A percentile compares a stretch with the other conserved stretches of the same genome.
Conservation (phyloP, 1,284 basidiomycete genomes). For the Psilocybe mexicana region DNA sequence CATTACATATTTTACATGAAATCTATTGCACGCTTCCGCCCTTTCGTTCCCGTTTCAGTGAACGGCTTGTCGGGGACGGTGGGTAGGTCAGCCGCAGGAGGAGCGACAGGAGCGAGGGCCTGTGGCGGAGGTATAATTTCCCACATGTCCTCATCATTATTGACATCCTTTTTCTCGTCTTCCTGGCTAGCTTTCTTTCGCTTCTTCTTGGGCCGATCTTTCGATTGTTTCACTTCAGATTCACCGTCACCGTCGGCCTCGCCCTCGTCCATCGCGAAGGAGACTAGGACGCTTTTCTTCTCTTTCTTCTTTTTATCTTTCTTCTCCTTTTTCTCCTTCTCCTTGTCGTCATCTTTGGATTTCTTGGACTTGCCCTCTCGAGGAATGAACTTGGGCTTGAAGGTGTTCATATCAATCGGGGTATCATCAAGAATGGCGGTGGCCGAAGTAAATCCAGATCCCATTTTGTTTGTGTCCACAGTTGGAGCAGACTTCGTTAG, state of each 20-base stretch:
- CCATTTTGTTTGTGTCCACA: constrained; percentile 5
- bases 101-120: constrained; percentile 46
- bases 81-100: constrained; percentile 18
- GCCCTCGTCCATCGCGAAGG: constrained; percentile 70
- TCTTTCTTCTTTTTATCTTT: constrained; percentile 46
- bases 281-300: constrained; percentile 56
- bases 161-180: constrained; percentile 31
- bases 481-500: constrained; percentile 7
- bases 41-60: constrained; percentile 29
- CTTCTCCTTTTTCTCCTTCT: constrained; percentile 42
- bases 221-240: constrained; percentile 31
- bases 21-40: constrained; percentile 66
- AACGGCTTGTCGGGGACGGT: not conserved
- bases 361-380: constrained; percentile 46
- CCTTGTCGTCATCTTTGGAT: constrained; percentile 43
- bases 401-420: constrained; percentile 60
- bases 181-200: constrained; percentile 42
- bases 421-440: constrained; percentile 24
- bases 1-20: constrained; percentile 47
- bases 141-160: constrained; percentile 54
- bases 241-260: constrained; percentile 43
- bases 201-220: constrained; percentile 44
- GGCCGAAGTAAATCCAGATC: constrained; percentile 16
- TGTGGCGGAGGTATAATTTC: constrained; percentile 51
- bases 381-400: constrained; percentile 82